Percentiles rank a stretch among this genome's conserved stretches.
Evolutionary conservation across 2,329 filamentous ascomycete genomes (phyloP).

Genomic region (Sclerotinia nivalis): DNA sequence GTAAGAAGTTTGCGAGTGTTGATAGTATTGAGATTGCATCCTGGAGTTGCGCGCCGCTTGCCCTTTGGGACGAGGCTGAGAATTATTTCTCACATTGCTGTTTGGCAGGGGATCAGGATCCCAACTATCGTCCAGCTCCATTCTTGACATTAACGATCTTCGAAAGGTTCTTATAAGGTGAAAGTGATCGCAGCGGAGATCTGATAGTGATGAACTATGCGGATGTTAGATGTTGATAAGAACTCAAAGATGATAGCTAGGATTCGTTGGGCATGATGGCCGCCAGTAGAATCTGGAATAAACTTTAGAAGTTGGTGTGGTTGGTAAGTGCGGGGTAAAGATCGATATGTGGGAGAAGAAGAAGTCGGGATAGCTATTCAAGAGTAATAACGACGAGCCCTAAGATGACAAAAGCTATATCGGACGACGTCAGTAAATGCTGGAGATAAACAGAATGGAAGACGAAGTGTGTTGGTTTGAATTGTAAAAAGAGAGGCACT

Average conservation of each 20-base stretch:
- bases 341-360: neutral
- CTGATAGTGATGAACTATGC: neutral
- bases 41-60: neutral
- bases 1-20: neutral
- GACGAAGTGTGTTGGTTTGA: neutral
- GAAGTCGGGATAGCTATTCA: neutral
- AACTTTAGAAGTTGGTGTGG: neutral
- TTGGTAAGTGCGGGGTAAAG: neutral
- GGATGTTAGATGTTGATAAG: too few relatives aligned
- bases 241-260: neutral
- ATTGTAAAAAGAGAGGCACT: neutral
- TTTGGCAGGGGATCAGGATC: constrained; percentile 14
- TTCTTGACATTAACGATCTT: neutral
- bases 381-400: neutral
- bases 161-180: neutral
- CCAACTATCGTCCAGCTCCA: constrained; percentile 10
- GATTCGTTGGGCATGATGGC: neutral
- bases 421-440: neutral
- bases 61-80: neutral
- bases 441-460: neutral
- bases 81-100: neutral
- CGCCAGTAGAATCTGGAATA: too few relatives aligned
- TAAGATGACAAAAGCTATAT: neutral
- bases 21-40: neutral
- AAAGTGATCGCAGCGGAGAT: neutral